Conservation (phyloP, 108 stramenopile species). For the Aurantiochytrium sp. region DNA sequence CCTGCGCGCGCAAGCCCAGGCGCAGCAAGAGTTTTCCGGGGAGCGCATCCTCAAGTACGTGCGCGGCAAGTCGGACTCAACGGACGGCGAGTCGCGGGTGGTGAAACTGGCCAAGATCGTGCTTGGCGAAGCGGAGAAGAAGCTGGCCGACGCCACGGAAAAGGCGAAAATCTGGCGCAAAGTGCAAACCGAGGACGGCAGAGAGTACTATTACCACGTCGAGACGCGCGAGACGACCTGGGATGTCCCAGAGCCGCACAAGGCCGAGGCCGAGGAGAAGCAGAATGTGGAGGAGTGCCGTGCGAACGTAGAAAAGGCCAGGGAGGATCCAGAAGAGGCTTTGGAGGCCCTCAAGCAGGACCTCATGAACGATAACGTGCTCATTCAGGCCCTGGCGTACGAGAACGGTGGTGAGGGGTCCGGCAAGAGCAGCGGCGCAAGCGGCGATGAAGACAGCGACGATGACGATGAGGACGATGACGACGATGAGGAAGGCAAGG, state of each 20-base stretch:
- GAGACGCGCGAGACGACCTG: conserved; percentile 30
- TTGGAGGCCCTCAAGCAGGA: conserved; percentile 7
- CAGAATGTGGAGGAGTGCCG: neutral
- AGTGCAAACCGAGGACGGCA: neutral
- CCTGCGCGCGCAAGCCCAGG: conserved; percentile 4
- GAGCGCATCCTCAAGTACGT: neutral
- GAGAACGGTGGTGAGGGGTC: neutral
- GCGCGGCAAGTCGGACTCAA: neutral
- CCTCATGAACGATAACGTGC: neutral
- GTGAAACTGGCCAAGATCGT: neutral
- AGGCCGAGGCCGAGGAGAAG: neutral
- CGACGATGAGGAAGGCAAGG: neutral
- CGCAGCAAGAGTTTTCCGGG: neutral
- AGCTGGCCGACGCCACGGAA: neutral
- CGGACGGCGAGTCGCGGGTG: neutral
- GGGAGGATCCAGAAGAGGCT: conserved; percentile 19
- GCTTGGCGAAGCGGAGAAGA: neutral
- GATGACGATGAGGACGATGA: neutral
- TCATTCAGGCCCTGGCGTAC: neutral
- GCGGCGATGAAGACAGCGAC: neutral
- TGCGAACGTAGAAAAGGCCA: neutral
- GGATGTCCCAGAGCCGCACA: neutral
- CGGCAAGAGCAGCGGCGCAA: no score
- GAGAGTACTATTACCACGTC: conserved; percentile 22
- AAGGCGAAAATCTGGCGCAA: neutral